Conservation (phyloP, 192 early-diverging fungal species). For the Geranomyces michiganensis region DNA sequence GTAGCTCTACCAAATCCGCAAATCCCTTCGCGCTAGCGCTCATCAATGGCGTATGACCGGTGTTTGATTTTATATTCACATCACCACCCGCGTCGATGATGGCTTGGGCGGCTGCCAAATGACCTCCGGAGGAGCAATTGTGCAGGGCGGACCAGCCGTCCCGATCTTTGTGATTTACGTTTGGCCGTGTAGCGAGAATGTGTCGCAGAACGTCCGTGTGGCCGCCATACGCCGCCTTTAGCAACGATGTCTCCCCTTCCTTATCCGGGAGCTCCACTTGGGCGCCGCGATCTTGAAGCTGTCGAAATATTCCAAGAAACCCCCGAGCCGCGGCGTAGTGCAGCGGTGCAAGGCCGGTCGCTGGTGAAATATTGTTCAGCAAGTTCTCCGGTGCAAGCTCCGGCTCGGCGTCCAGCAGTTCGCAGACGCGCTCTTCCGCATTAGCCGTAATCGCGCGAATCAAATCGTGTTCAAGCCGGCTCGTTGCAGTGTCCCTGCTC, state of each 20-base stretch:
- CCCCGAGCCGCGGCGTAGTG: constrained; percentile 26
- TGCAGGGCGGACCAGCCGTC: constrained; percentile 85
- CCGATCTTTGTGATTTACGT: constrained; percentile 67
- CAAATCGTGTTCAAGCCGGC: not conserved
- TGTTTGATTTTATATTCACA: constrained; percentile 63
- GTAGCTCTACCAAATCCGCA: constrained; percentile 64
- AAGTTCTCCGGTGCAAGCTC: not conserved
- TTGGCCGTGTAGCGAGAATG: constrained; percentile 58
- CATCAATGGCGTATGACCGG: constrained; percentile 69
- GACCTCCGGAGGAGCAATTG: constrained; percentile 70
- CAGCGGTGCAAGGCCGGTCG: constrained; percentile 19
- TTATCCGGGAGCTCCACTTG: constrained; percentile 62
- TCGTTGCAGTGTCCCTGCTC: not conserved
- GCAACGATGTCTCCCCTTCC: constrained; percentile 74
- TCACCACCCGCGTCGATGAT: constrained; percentile 62
- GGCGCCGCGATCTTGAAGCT: constrained; percentile 62
- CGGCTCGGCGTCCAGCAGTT: not conserved
- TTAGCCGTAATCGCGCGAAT: constrained; percentile 12
- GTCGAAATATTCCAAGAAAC: constrained; percentile 47
- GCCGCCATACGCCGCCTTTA: constrained; percentile 74
- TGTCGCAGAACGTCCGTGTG: constrained; percentile 60
- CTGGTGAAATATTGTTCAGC: not conserved
- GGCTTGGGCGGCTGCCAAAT: constrained; percentile 56
- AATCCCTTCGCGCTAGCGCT: constrained; percentile 63
- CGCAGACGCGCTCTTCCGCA: not conserved